Base-by-base conservation (phyloP, 1,284 basidiomycete genomes). In the Coniophora puteana region DNA sequence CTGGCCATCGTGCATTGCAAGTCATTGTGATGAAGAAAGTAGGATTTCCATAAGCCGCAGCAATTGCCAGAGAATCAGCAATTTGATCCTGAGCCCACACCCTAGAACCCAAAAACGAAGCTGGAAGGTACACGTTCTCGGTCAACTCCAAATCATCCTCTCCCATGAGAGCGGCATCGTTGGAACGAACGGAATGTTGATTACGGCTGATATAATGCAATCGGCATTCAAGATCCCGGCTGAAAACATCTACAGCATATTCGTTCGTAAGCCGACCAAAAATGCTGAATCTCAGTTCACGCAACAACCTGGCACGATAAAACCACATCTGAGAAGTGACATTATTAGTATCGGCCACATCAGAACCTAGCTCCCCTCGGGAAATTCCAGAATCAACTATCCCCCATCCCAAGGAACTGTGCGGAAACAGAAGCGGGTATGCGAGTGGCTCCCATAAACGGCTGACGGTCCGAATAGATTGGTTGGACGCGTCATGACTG, bases 11-110 rank as follows among this genome's bases (percentile, higher is more conserved):
- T 0, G 62, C 51, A 46, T 69, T 70, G 50, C 63, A 66, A 0
- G 61, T 66, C 54, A 66, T 56, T 0, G 64, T 69, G 38, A 67
- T 45, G 45, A 69, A 71, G 36, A 66, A 61, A 5, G 57, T 62
- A 1, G 65, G 65, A 8, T 38, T 41, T 2, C 63, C 65, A 28
- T 34, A 49, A 0, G 43, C 38, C 2, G 51, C 44, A 0, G 64
- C 66, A 45, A 69, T 52, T 2, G 60, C 56, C 4, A 69, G 50
- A 0, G 61, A 56, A 47, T 69, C 66, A 1, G 64, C 52, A 27
- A 62, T 57, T 27, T 66, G 62, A 21, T 67, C 54, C 2, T 54
- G 51, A 12, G 59, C 50, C 61, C 63, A 63, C n/a, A n/a, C n/a
- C n/a, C n/a, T n/a, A 0, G 61, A 62, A 7, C 63, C 63, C 1